Evolutionary conservation across 257 asterid genomes (phyloP).

Genomic region (Solanum tarijense): DNA sequence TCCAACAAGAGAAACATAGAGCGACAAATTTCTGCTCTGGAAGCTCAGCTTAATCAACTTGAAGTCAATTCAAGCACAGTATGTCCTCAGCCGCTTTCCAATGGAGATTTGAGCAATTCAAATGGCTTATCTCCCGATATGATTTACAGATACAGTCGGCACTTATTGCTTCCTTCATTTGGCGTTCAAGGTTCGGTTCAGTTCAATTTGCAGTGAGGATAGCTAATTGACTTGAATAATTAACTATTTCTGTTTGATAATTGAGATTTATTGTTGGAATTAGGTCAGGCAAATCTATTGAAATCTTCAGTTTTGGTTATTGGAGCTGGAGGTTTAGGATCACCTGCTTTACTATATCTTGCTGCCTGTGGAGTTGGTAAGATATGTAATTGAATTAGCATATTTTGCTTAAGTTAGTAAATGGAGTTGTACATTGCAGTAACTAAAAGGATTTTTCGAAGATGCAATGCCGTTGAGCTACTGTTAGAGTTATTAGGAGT

Average conservation of each 20-base stretch:
- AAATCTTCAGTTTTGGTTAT: constrained; percentile 77
- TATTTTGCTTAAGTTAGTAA: neutral
- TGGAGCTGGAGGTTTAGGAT: constrained; percentile 98
- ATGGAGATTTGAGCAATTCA: neutral
- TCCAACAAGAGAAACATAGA: constrained; percentile 33
- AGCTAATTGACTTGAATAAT: neutral
- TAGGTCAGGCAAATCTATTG: constrained; percentile 69
- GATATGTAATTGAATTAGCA: neutral
- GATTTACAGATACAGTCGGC: constrained; percentile 91
- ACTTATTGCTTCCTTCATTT: constrained; percentile 80
- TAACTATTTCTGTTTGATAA: neutral
- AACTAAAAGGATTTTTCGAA: neutral
- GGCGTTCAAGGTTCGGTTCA: constrained; percentile 40
- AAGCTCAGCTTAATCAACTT: constrained; percentile 37
- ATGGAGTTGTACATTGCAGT: neutral
- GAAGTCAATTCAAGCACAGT: constrained; percentile 10
- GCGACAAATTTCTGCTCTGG: constrained; percentile 48
- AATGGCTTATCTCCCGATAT: constrained; percentile 50
- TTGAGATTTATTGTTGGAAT: constrained; percentile 1
- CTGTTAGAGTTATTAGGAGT: neutral
- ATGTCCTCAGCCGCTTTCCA: neutral
- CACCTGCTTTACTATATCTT: constrained; percentile 87
- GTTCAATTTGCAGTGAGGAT: neutral
- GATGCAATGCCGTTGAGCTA: neutral
- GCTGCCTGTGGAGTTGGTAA: constrained; percentile 80